Evolutionary conservation across 192 early-diverging fungal genomes (phyloP), one percentile per base, ranked within the genome.

Genomic region (Backusella australiensis): DNA sequence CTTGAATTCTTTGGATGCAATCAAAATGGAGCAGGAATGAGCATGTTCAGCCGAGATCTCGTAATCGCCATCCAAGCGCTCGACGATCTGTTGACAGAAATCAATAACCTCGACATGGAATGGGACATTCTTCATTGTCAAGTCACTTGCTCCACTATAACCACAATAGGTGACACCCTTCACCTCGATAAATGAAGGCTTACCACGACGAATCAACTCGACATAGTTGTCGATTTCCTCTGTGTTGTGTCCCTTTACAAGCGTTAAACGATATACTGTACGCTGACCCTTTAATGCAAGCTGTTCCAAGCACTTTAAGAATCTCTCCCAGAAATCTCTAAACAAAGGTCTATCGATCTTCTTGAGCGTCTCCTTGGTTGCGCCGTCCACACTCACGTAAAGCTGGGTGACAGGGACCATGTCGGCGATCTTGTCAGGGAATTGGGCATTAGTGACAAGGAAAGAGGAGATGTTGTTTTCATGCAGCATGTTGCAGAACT

Each of bases 151-250:
- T n/a, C 89, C 90, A 67, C 89, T 85, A 53, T 90, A 91, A 34
- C 91, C 91, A 77, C 92, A 92, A 77, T 89, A 93, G 6, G 92
- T 93, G 9, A 93, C 91, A 23, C 92, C 92, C 77, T 93, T 93
- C 35, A 93, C 86, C 71, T 93, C 92, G 65, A 93, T 90, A 73
- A 93, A 91, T 29, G 88, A 88, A 7, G 92, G 92, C 52, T 84
- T 84, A 34, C 91, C 92, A 42, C 86, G 84, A 59, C 79, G 80
- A 38, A 93, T 86, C 12, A 93, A 78, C 29, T 89, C 86, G 0
- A 86, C 89, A 78, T 93, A 93, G 75, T 90, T 87, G 73, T 82
- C 82, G 71, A 93, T 78, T 38, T 91, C 90, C 15, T 84, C 85
- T 32, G 89, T 91, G 73, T 93, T 93, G 66, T 88, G 90, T 41